Evolutionary conservation across 2,329 filamentous ascomycete species (phyloP), one percentile per base, ranked within the genome.

Genomic region (Ambrosiella beaveri): DNA sequence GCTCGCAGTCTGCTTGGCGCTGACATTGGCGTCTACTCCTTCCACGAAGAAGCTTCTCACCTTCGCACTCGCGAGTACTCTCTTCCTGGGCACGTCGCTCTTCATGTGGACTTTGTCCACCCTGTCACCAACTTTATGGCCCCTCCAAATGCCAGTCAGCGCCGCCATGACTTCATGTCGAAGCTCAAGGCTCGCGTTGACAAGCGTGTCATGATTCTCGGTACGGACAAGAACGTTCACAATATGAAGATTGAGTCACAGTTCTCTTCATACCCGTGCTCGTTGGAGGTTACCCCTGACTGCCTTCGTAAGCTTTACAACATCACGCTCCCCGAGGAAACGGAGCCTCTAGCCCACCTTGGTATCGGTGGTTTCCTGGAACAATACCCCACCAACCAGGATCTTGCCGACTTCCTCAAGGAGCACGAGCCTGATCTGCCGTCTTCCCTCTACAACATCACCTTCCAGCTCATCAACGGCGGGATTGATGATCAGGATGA

Each of bases 351-450:
- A 27, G 62, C 62, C 15, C 69, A 71, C 0, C 65, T 76, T 52
- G 75, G 71, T 36, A 67, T 78, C 19, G 73, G 73, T 1, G 75
- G 75, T 7, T 78, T 77, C 64, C 69, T 77, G 0, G 73, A 75
- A 15, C 66, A 78, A 62, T 73, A 71, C 62, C 69, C 72, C 63
- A 74, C 72, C 62, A 69, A 73, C 59, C 58, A 65, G 3, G 75
- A 78, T 62, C 67, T 72, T 6, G 56, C 65, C 12, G 57, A 64
- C 1, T 77, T 75, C 59, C 66, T 74, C 35, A 61, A 64, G 35
- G 64, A 63, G 2, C 66, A 70, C 55, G 65, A 67, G 0, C 70
- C 73, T 1, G 64, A 68, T 4, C 66, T 74, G 17, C 64, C 67
- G n/a, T 61, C 64, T 2, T 63, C 67, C 2, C 62, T 64, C 1